phyloP scores from a whole-genome alignment of 495 filamentous ascomycete species.

The Pyrenula massariospora region DNA sequence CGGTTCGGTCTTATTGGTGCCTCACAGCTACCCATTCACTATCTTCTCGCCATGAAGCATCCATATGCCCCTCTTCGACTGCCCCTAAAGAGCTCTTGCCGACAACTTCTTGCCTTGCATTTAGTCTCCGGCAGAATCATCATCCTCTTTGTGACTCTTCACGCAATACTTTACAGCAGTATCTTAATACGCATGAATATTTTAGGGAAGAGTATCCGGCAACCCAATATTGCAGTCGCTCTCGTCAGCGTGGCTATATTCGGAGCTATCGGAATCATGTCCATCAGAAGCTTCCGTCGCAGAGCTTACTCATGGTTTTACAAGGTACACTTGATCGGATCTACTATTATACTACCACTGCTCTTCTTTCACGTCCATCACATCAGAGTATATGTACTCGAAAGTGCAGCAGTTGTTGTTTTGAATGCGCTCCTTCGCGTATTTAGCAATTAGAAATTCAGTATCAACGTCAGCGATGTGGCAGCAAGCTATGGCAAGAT shows the following conservation, averaged over 20 bases:
- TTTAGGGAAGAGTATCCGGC: conserved; percentile 6
- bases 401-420: conserved; percentile 23
- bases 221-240: conserved; percentile 4
- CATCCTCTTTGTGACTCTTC: conserved; percentile 42
- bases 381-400: conserved; percentile 36
- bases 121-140: conserved; percentile 53
- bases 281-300: conserved; percentile 5
- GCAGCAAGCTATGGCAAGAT: background rate
- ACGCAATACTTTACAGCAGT: conserved; percentile 43
- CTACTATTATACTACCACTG: conserved; percentile 38
- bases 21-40: conserved; percentile 64
- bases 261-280: conserved; percentile 3
- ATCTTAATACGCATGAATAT: conserved; percentile 4
- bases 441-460: conserved; percentile 1
- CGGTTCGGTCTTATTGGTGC: conserved; percentile 56
- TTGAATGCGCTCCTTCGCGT: conserved; percentile 3
- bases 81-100: conserved; percentile 35
- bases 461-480: background rate
- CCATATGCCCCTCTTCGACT: conserved; percentile 33
- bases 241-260: conserved; percentile 5
- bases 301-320: conserved; percentile 39
- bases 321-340: conserved; percentile 46
- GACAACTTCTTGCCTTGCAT: conserved; percentile 24
- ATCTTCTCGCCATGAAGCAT: conserved; percentile 43
- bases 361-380: conserved; percentile 47